These are phyloP conservation scores for Rutstroemia sp. DNA, from an alignment of 2,329 filamentous ascomycete species.

Conservation along the genomic window DNA sequence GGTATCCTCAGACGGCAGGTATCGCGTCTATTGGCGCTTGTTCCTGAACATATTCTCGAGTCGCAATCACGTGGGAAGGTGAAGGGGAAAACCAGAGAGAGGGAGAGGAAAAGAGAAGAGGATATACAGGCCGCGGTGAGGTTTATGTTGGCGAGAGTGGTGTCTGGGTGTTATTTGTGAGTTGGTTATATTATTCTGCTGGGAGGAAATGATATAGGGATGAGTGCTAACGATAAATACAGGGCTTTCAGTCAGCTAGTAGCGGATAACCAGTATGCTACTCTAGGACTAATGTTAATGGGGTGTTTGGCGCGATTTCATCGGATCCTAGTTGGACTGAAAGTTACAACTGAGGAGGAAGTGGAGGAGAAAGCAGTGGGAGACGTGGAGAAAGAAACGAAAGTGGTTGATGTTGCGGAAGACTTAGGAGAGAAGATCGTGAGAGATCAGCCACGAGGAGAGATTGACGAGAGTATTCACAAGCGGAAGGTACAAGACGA, in stretches of 20 bases:
- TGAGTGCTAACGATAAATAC: conserved; percentile 28
- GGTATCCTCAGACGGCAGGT: conserved; percentile 62
- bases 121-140: conserved; percentile 22
- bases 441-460: conserved; percentile 17
- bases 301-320: conserved; percentile 54
- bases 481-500: not conserved
- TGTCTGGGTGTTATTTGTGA: conserved; percentile 39
- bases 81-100: conserved; percentile 12
- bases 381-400: not conserved
- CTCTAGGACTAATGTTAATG: conserved; percentile 62
- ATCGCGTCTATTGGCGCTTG: conserved; percentile 40
- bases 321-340: conserved; percentile 34
- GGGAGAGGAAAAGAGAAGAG: conserved; percentile 26
- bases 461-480: conserved; percentile 4
- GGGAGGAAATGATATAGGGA: not conserved
- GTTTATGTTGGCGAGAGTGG: conserved; percentile 36
- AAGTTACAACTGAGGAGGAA: conserved; percentile 11
- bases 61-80: conserved; percentile 2
- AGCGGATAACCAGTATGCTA: conserved; percentile 65
- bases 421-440: conserved; percentile 30
- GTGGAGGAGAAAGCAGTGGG: not conserved
- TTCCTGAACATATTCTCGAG: conserved; percentile 3
- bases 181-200: conserved; percentile 32
- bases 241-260: conserved; percentile 60
- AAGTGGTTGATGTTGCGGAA: conserved; percentile 1